Evolutionary conservation across 768 basidiomycete species (phyloP).

Genomic region (Coprinopsis sp.): DNA sequence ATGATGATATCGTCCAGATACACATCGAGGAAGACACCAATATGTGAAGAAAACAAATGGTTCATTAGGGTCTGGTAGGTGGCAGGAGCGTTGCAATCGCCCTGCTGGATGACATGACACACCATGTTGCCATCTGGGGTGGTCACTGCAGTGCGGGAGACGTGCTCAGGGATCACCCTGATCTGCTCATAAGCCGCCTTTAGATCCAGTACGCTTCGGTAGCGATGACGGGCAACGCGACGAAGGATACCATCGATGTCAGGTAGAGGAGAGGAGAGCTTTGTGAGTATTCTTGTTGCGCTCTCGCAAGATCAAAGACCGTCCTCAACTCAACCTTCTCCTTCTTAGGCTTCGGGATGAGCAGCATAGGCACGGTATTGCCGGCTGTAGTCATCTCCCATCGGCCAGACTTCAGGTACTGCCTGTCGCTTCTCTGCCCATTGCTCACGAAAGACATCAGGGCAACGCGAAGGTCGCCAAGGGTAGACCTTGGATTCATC

Average conservation of each 20-base stretch:
- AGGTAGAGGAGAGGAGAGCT: slow-evolving; percentile 33
- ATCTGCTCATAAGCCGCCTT: slow-evolving; percentile 41
- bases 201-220: slow-evolving; percentile 32
- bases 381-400: slow-evolving; percentile 28
- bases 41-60: not conserved
- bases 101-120: slow-evolving; percentile 31
- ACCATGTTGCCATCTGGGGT: slow-evolving; percentile 33
- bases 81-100: slow-evolving; percentile 20
- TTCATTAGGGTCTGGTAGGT: slow-evolving; percentile 36
- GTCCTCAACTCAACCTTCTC: slow-evolving; percentile 18
- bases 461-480: slow-evolving; percentile 33
- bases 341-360: slow-evolving; percentile 27
- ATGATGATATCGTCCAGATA: slow-evolving; percentile 17
- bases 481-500: slow-evolving; percentile 26
- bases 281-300: slow-evolving; percentile 35
- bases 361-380: slow-evolving; percentile 32
- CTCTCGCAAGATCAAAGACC: slow-evolving; percentile 29
- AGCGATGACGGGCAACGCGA: slow-evolving; percentile 24
- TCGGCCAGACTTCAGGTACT: slow-evolving; percentile 22
- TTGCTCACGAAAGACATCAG: slow-evolving; percentile 28
- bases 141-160: slow-evolving; percentile 21
- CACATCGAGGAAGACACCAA: slow-evolving; percentile 8
- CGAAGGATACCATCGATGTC: slow-evolving; percentile 35
- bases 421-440: slow-evolving; percentile 26
- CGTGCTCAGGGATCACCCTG: slow-evolving; percentile 22